Evolutionary conservation across 2,329 filamentous ascomycete species (phyloP), one percentile per base, ranked within the genome.

Genomic region (Neophaeococcomyces mojaviensis): DNA sequence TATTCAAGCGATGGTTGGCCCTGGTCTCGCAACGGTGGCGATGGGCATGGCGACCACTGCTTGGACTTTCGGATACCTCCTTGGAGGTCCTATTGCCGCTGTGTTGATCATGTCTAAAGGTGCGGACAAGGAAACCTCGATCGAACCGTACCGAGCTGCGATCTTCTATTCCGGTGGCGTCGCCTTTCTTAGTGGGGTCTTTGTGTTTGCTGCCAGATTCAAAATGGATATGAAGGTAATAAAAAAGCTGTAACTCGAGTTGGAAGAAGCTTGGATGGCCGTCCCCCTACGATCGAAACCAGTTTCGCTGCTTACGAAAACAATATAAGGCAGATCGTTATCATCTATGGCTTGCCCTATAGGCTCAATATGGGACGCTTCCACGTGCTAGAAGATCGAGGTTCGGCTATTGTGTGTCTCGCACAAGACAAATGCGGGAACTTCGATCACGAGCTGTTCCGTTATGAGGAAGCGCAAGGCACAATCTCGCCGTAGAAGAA

Each of bases 1-100:
- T n/a, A n/a, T n/a, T n/a, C n/a, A n/a, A n/a, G 13, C 42, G 7
- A 16, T 45, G 13, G 1, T 75, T 69, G 3, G 69, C 68, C 1
- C 65, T 7, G 37, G 47, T 30, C 31, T 41, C n/a, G 38, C 34
- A 28, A 15, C 8, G 9, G 71, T 78, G 16, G 77, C 74, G 0
- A 78, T 82, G 72, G 71, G 76, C 3, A 81, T 82, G 76, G 69
- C 78, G 31, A 70, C 79, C 2, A 79, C 73, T 0, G 74, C 75
- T 1, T 83, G 78, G 78, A 67, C 70, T 2, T 73, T 71, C 1
- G 79, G 79, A 0, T 83, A 82, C 61, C 63, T 82, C 2, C 68
- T 81, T 64, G 75, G 76, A 1, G 68, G 72, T 0, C 78, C 79
- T 0, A 80, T 82, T 50, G 78, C 78, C 2, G 77, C 78, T 8